Evolutionary conservation across 257 asterid species (phyloP).

Genomic region (Linaria vulgaris): DNA sequence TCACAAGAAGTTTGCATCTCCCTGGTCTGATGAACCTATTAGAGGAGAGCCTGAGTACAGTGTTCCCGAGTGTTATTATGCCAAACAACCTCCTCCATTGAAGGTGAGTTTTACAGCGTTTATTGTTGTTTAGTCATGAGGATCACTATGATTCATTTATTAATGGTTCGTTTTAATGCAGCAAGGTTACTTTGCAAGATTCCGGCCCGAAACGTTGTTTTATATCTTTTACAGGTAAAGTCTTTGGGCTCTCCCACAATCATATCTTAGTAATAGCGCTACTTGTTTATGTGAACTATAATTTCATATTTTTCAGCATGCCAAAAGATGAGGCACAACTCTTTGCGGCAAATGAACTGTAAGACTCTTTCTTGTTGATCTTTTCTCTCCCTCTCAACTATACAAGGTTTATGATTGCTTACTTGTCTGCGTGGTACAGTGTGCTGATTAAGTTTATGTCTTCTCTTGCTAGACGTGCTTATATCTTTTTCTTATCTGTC

Average conservation of each 20-base stretch:
- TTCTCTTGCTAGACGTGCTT: conserved; percentile 11
- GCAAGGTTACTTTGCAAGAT: conserved; percentile 62
- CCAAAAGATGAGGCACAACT: conserved; percentile 90
- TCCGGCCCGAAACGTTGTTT: conserved; percentile 63
- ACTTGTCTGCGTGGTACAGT: not conserved
- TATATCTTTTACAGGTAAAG: conserved; percentile 78
- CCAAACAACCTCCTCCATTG: conserved; percentile 56
- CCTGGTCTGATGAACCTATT: conserved; percentile 88
- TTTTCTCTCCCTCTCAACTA: conserved; percentile 2
- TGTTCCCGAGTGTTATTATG: conserved; percentile 71
- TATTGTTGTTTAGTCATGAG: conserved; percentile 17
- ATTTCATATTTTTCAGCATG: conserved; percentile 61
- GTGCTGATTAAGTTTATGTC: not conserved
- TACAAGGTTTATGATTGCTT: not conserved
- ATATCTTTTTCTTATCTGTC: conserved; percentile 2
- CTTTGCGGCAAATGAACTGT: conserved; percentile 87
- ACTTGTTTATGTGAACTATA: conserved; percentile 30
- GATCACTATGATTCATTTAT: conserved; percentile 5
- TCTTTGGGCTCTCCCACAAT: not conserved
- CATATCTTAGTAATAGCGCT: conserved; percentile 15
- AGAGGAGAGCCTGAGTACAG: conserved; percentile 78
- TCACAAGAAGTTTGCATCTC: conserved; percentile 83
- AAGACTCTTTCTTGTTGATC: conserved; percentile 30
- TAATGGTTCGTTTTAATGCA: conserved; percentile 35
- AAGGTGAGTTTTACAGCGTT: conserved; percentile 43